Conservation (phyloP, 768 basidiomycete species). For the Leccinellum albellum region DNA sequence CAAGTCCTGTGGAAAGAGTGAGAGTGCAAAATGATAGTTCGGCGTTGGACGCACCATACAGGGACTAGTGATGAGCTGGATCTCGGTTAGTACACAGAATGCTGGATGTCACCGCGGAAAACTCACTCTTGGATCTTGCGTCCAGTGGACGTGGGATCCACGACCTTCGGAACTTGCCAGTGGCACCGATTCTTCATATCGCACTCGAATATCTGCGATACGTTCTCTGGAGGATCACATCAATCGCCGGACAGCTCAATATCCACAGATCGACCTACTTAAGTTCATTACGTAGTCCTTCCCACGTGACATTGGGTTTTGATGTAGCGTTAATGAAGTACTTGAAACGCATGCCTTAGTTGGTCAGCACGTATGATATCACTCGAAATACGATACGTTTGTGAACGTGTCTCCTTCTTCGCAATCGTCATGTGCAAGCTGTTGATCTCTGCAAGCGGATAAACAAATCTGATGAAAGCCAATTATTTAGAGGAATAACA, state of each 20-base stretch:
- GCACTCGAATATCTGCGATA: conserved; percentile 10
- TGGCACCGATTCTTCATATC: conserved; percentile 4
- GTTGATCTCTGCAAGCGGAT: conserved; percentile 24
- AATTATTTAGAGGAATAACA: not conserved
- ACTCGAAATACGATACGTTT: conserved; percentile 9
- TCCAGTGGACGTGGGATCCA: not conserved
- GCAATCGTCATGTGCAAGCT: conserved; percentile 24
- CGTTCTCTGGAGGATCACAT: conserved; percentile 5
- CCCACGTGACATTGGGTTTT: conserved; percentile 17
- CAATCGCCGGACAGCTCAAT: not conserved
- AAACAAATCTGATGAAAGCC: not conserved
- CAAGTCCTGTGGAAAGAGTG: conserved; percentile 8
- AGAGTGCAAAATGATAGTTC: conserved; percentile 28
- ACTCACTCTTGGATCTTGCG: conserved; percentile 24
- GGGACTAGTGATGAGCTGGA: conserved; percentile 10
- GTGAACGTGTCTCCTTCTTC: conserved; percentile 20
- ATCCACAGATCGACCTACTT: conserved; percentile 6
- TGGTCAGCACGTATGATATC: not conserved
- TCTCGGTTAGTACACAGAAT: not conserved
- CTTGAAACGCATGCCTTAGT: conserved; percentile 1
- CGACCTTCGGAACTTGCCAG: not conserved
- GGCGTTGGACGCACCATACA: conserved; percentile 5
- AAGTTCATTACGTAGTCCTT: conserved; percentile 14
- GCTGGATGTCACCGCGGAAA: not conserved
- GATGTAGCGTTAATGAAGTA: conserved; percentile 15